Evolutionary conservation across 1,284 basidiomycete species (phyloP).

Genomic region (Quambalaria eucalypti): DNA sequence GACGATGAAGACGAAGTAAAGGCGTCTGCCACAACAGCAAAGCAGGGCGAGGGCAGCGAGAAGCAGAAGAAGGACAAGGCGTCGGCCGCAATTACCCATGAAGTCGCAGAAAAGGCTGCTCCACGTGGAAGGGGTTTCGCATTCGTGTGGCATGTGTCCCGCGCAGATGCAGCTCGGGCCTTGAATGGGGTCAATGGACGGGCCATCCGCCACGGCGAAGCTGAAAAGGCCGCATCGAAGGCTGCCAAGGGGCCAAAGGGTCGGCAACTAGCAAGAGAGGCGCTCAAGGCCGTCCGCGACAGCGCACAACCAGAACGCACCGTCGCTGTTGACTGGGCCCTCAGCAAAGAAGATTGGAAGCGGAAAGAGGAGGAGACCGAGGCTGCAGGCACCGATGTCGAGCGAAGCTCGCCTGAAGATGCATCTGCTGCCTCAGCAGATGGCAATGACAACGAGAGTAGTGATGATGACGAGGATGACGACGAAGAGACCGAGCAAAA

Average conservation of each 20-base stretch:
- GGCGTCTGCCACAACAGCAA: slow-evolving; percentile 44
- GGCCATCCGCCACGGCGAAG: slow-evolving; percentile 62
- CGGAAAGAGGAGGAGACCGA: slow-evolving; percentile 53
- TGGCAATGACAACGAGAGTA: slow-evolving; percentile 23
- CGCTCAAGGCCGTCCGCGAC: slow-evolving; percentile 21
- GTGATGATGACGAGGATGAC: slow-evolving; percentile 16
- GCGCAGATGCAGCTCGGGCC: slow-evolving; percentile 75
- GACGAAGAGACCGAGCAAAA: slow-evolving; percentile 37
- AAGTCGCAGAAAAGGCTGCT: slow-evolving; percentile 63
- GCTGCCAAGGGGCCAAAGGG: slow-evolving; percentile 57
- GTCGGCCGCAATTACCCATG: slow-evolving; percentile 2
- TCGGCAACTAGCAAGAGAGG: slow-evolving; percentile 56
- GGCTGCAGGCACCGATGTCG: slow-evolving; percentile 50
- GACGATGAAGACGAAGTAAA: slow-evolving; percentile 33
- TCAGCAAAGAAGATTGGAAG: slow-evolving; percentile 87
- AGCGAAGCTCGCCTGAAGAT: slow-evolving; percentile 54
- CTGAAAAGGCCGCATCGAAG: slow-evolving; percentile 60
- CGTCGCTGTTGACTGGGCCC: slow-evolving; percentile 91
- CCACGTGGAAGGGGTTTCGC: slow-evolving; percentile 70
- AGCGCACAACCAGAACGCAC: slow-evolving; percentile 53
- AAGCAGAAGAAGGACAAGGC: slow-evolving; percentile 18
- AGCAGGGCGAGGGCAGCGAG: slow-evolving; percentile 28
- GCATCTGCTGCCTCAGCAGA: slow-evolving; percentile 47
- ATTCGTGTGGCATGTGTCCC: slow-evolving; percentile 86
- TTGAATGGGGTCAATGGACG: slow-evolving; percentile 74